phyloP scores from a whole-genome alignment of 345 rosid species.

The Trapa incisa region DNA sequence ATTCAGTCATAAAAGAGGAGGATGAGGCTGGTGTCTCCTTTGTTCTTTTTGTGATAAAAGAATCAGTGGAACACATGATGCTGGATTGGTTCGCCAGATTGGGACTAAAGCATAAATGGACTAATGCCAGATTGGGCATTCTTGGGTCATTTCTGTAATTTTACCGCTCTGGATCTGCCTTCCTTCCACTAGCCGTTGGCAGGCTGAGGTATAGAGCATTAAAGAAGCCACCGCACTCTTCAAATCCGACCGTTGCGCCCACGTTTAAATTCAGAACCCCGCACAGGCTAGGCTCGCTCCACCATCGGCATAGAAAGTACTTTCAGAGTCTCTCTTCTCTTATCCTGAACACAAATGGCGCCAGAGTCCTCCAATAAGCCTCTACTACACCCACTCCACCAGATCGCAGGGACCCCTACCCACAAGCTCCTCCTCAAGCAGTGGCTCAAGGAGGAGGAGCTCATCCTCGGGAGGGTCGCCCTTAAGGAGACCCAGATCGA shows the following conservation, averaged over 20 bases:
- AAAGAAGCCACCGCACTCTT: neutral
- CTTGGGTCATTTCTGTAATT: neutral
- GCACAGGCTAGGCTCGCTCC: constrained; percentile 17
- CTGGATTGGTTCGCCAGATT: no score
- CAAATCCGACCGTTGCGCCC: constrained; percentile 13
- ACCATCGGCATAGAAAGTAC: neutral
- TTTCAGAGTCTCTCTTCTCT: neutral
- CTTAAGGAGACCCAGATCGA: constrained; percentile 81
- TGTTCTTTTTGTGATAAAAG: no score
- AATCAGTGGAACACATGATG: no score
- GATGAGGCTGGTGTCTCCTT: no score
- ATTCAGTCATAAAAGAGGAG: no score
- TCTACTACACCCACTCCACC: constrained; percentile 66
- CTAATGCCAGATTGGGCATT: no score
- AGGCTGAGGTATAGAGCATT: neutral
- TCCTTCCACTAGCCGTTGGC: constrained; percentile 6
- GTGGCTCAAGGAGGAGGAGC: constrained; percentile 90
- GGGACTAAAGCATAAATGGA: no score
- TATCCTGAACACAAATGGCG: constrained; percentile 21
- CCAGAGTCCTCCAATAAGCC: constrained; percentile 19
- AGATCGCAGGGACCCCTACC: constrained; percentile 76
- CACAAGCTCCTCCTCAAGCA: constrained; percentile 93
- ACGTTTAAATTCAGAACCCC: constrained; percentile 12
- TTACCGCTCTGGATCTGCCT: neutral
- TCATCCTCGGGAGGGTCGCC: constrained; percentile 55